Conservation (phyloP, 169 alveolate species). For the Ichthyophthirius multifiliis region DNA sequence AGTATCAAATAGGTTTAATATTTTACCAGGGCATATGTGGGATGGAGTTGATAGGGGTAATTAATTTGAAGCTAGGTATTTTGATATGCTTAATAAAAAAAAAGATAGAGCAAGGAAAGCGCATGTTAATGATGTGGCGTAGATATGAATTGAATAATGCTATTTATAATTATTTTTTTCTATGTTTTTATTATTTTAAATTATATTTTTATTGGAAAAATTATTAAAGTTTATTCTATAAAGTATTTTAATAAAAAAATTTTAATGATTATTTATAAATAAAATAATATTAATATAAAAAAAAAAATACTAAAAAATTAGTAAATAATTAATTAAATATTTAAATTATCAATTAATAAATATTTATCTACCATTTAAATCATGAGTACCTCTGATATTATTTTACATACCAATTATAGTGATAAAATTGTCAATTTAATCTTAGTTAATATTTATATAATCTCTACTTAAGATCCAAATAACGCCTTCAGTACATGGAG, state of each 20-base stretch:
- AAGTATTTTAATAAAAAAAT: no score
- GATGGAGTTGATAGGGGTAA: slow-evolving; percentile 95
- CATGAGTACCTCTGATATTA: neutral
- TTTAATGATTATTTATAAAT: no score
- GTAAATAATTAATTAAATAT: no score
- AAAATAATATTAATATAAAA: no score
- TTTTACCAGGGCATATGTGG: slow-evolving; percentile 95
- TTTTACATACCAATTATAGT: neutral
- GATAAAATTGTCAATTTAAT: slow-evolving; percentile 23
- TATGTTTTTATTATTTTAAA: no score
- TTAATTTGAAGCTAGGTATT: slow-evolving; percentile 89
- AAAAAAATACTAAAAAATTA: no score
- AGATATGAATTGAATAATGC: no score
- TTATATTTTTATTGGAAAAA: no score
- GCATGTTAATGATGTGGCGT: no score
- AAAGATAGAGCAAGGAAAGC: slow-evolving; percentile 15
- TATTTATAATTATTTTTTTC: no score
- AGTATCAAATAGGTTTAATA: slow-evolving; percentile 89
- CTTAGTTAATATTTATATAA: slow-evolving; percentile 36
- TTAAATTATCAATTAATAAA: neutral
- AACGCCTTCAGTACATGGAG: slow-evolving; percentile 66
- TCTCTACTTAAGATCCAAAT: slow-evolving; percentile 64
- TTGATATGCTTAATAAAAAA: slow-evolving; percentile 37
- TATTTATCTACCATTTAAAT: neutral
- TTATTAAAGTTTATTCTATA: no score